Evolutionary conservation across 1,139 yeast genomes (phyloP).

Genomic region (Magnusiomyces starmeri): DNA sequence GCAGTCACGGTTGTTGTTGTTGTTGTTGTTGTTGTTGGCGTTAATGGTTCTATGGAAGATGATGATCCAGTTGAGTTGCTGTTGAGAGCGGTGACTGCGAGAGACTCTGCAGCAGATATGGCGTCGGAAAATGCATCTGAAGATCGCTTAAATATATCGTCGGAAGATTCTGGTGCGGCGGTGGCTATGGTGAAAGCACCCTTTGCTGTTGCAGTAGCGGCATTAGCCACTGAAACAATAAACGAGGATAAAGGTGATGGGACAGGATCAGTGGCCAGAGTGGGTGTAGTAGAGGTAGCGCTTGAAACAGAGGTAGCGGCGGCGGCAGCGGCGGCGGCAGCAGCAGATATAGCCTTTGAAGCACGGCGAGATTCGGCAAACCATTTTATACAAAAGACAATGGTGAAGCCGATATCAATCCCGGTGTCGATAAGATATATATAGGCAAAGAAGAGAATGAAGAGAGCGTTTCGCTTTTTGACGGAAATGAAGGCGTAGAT

Average conservation of each 20-base stretch:
- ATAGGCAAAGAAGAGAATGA: conserved; percentile 54
- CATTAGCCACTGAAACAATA: not conserved
- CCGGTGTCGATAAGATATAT: conserved; percentile 62
- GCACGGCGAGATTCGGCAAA: conserved; percentile 36
- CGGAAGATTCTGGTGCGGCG: conserved; percentile 3
- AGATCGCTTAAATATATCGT: not conserved
- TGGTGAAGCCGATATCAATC: conserved; percentile 58
- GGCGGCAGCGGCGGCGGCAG: conserved; percentile 8
- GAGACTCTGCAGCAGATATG: conserved; percentile 10
- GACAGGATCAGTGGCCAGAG: conserved; percentile 12
- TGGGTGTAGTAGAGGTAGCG: conserved; percentile 13
- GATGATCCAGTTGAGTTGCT: conserved; percentile 8
- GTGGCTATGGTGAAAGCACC: conserved; percentile 10
- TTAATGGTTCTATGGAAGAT: conserved; percentile 3
- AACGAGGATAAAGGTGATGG: conserved; percentile 11
- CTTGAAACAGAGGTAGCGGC: conserved; percentile 19
- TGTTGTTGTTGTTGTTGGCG: conserved; percentile 11
- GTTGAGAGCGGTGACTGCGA: conserved; percentile 12
- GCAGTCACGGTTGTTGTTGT: conserved; percentile 18
- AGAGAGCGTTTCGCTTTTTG: conserved; percentile 42
- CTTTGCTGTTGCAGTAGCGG: conserved; percentile 12
- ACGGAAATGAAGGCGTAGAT: conserved; percentile 51
- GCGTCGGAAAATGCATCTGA: conserved; percentile 11
- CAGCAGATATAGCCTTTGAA: conserved; percentile 12
- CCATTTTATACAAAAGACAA: conserved; percentile 73